Evolutionary conservation across 225 moss, liverwort and hornwort species (phyloP), one percentile per base, ranked within the genome.

Genomic region (Marchantia paleacea): DNA sequence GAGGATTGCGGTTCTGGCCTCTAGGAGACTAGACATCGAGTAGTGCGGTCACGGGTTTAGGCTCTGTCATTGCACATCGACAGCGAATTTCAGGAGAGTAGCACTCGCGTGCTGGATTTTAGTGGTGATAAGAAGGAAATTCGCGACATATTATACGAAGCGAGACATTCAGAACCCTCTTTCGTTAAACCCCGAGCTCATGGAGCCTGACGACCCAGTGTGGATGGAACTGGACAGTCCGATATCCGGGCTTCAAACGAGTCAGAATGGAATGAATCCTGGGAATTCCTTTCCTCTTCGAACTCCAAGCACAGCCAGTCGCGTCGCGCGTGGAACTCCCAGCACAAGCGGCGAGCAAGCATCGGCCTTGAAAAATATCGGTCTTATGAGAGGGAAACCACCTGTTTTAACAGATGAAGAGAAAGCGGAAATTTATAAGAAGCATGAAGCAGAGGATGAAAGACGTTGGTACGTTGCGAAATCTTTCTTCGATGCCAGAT

Each of bases 401-500:
- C 62, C 77, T 14, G 16, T n/a, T 52, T 12, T 66, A 51, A 52
- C 78, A 22, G 65, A 78, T 15, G 64, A 78, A 15, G 78, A 78
- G 50, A 78, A 64, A 51, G 78, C 52, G 49, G 63, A 66, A 7
- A 78, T 51, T 7, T 62, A 19, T 12, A 66, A 78, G 67, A 26
- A 22, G 18, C 52, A 79, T 31, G 79, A 79, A 55, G 16, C 75
- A 53, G 87, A 87, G 51, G 85, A 87, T 62, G 75, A 75, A 10
- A 31, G 60, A 66, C 80, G 87, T 5, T 87, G 87, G 87, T 78
- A 52, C 12, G 87, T 85, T 0, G 85, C 82, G 16, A 67, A 85
- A 80, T 26, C 87, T 0, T 87, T 87, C 58, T 85, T 87, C 24
- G 82, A 87, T 49, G 50, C 76, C 74, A 80, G 87, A 30, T 55